Evolutionary conservation across 768 basidiomycete genomes (phyloP).

Genomic region (Tylopilus balloui): DNA sequence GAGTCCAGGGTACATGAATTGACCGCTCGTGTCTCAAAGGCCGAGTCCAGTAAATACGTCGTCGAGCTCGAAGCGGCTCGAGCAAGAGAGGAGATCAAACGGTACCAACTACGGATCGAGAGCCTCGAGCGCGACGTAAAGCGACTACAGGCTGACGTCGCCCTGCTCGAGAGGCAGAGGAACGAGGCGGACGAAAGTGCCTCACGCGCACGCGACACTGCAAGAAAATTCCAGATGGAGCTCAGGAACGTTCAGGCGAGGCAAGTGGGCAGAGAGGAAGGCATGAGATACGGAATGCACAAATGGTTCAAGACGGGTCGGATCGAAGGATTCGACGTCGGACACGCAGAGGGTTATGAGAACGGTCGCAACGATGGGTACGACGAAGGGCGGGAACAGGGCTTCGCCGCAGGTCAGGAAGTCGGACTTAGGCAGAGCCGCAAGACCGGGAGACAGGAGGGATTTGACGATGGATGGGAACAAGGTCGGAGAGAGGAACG

Average conservation of each 20-base stretch:
- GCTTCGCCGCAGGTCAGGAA: conserved; percentile 34
- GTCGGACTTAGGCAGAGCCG: conserved; percentile 34
- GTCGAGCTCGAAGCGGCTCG: conserved; percentile 38
- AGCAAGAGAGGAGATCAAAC: conserved; percentile 43
- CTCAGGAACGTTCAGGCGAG: conserved; percentile 43
- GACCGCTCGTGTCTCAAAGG: conserved; percentile 33
- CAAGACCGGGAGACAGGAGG: conserved; percentile 28
- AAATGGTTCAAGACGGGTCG: conserved; percentile 44
- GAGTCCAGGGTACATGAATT: conserved; percentile 46
- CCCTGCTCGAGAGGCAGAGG: conserved; percentile 34
- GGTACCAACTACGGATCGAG: conserved; percentile 46
- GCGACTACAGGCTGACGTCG: conserved; percentile 29
- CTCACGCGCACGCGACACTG: conserved; percentile 40
- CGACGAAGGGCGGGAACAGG: conserved; percentile 39
- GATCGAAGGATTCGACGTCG: conserved; percentile 42
- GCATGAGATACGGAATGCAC: conserved; percentile 36
- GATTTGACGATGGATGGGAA: conserved; percentile 33
- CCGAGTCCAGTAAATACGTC: conserved; percentile 40
- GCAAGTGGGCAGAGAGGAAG: conserved; percentile 42
- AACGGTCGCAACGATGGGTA: conserved; percentile 44
- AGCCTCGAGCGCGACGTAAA: conserved; percentile 42
- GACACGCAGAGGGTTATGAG: conserved; percentile 43
- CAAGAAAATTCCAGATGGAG: conserved; percentile 40
- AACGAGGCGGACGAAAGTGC: conserved; percentile 43
- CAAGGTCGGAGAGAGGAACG: conserved; percentile 48